Evolutionary conservation across 1,284 basidiomycete genomes (phyloP).

Genomic region (Ustanciosporium gigantosporum): DNA sequence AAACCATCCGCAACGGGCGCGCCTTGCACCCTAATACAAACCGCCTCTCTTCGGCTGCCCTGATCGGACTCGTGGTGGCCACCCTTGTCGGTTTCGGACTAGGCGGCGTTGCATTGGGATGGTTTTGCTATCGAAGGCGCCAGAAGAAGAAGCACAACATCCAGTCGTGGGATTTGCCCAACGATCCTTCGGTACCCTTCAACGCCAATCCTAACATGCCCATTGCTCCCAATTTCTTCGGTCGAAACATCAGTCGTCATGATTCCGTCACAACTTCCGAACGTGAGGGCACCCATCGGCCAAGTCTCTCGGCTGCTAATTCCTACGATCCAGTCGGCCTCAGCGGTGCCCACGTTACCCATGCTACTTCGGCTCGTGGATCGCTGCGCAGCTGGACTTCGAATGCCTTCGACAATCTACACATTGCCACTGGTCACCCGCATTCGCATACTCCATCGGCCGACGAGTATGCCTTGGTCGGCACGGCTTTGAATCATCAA

Average conservation of each 20-base stretch:
- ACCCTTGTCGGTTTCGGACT: constrained; percentile 16
- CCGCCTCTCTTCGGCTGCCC: constrained; percentile 4
- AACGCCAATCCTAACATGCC: constrained; percentile 29
- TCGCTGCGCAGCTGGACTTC: constrained; percentile 40
- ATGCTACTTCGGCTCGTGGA: constrained; percentile 12
- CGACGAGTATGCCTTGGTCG: constrained; percentile 23
- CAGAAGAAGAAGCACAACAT: constrained; percentile 27
- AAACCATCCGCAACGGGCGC: constrained; percentile 34
- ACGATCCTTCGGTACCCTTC: constrained; percentile 28
- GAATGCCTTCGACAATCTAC: constrained; percentile 18
- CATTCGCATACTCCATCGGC: constrained; percentile 1
- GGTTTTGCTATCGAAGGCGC: constrained; percentile 32
- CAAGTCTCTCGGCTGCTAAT: constrained; percentile 20
- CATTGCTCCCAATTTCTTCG: constrained; percentile 31
- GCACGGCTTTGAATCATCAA: background rate
- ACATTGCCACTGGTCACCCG: constrained; percentile 3
- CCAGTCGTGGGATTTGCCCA: constrained; percentile 31
- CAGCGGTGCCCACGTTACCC: constrained; percentile 9
- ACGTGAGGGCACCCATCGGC: constrained; percentile 1
- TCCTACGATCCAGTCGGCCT: constrained; percentile 21
- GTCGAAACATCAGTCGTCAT: constrained; percentile 10
- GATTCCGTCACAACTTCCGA: constrained; percentile 1
- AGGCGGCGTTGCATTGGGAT: constrained; percentile 22
- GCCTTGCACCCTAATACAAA: constrained; percentile 2
- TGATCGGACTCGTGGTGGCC: constrained; percentile 26